These are phyloP conservation scores for Dictyostelium gargantuum DNA, from an alignment of 208 protist species.

Conservation along the genomic window DNA sequence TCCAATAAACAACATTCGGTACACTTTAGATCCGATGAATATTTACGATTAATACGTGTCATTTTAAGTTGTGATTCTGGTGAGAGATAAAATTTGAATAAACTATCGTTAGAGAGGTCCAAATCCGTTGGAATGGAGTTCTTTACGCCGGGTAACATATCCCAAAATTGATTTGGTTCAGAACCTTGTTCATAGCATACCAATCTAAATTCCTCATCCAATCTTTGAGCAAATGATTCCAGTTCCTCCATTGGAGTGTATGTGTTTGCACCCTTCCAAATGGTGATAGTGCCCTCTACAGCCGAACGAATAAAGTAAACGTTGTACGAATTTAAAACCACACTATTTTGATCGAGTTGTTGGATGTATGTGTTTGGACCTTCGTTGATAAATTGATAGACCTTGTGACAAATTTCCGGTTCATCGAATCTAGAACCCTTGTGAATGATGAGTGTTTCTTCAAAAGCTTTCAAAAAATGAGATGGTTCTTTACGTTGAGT, in stretches of 20 bases:
- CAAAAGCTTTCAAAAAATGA: neutral
- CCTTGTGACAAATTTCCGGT: neutral
- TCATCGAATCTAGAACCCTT: slow-evolving; percentile 45
- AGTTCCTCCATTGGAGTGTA: neutral
- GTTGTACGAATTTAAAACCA: neutral
- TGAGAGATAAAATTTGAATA: slow-evolving; percentile 17
- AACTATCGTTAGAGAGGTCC: neutral
- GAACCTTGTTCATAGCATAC: neutral
- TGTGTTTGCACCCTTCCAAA: slow-evolving; percentile 20
- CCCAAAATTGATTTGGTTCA: slow-evolving; percentile 2
- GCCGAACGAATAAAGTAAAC: neutral
- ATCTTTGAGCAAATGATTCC: neutral
- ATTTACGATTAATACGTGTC: neutral
- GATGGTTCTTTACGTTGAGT: slow-evolving; percentile 27
- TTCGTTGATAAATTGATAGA: slow-evolving; percentile 5
- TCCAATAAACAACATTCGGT: slow-evolving; percentile 16
- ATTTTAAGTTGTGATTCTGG: neutral
- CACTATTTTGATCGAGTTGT: slow-evolving; percentile 31
- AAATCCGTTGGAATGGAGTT: neutral
- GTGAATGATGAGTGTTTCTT: slow-evolving; percentile 13
- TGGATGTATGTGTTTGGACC: slow-evolving; percentile 2
- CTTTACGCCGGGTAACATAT: neutral
- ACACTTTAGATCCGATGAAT: neutral
- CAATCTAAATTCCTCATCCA: neutral
- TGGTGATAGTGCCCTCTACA: neutral